Conservation (phyloP, 2,329 filamentous ascomycete genomes). For the Exserohilum turcica region DNA sequence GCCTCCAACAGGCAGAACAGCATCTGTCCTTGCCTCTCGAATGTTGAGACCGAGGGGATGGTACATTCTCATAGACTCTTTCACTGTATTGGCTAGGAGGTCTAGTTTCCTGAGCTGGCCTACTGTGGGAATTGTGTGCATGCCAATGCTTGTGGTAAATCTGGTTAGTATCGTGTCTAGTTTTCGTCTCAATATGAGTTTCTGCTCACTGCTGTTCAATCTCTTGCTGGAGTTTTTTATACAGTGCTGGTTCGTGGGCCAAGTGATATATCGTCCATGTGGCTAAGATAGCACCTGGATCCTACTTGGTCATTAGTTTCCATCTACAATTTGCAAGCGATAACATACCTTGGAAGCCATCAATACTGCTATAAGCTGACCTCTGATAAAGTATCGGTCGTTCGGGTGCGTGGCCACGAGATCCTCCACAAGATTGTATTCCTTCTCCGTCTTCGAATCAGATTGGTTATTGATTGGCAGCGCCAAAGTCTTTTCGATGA, state of each 20-base stretch:
- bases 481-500: slow-evolving; percentile 7
- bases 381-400: slow-evolving; percentile 6
- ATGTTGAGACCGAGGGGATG: slow-evolving; percentile 9
- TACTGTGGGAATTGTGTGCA: slow-evolving; percentile 2
- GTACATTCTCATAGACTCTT: slow-evolving; percentile 11
- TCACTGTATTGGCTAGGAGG: slow-evolving; percentile 11
- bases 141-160: not conserved
- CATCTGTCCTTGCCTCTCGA: slow-evolving; percentile 4
- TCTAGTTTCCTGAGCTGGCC: slow-evolving; percentile 1
- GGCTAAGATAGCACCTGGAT: slow-evolving; percentile 5
- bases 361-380: slow-evolving; percentile 6
- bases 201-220: slow-evolving; percentile 2
- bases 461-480: slow-evolving; percentile 7
- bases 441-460: slow-evolving; percentile 5
- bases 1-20: slow-evolving; percentile 2
- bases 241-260: slow-evolving; percentile 1
- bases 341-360: slow-evolving; percentile 4
- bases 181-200: not conserved
- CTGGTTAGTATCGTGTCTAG: not conserved
- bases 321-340: not conserved
- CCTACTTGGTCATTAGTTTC: not conserved
- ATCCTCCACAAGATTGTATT: slow-evolving; percentile 7
- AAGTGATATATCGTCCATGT: slow-evolving; percentile 11
- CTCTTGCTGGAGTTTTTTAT: slow-evolving; percentile 2
- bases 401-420: slow-evolving; percentile 6